Percentiles rank a stretch among this genome's conserved stretches.
These are phyloP conservation scores for Citrullus mucosospermus DNA, from an alignment of 306 rosid genomes.

Conservation along the genomic window DNA sequence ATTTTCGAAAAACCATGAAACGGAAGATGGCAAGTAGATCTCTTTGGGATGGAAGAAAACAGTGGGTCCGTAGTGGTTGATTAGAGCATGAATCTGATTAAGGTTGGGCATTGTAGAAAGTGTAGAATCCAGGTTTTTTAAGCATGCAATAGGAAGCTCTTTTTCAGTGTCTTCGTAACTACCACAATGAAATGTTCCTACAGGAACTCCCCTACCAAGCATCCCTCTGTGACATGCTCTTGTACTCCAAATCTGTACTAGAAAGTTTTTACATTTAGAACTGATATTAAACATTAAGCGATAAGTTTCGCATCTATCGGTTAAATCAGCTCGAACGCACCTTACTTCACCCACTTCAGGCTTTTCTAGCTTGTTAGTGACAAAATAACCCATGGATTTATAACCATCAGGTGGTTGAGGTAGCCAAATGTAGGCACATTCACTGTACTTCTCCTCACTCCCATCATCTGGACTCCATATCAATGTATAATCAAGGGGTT, in stretches of 20 bases:
- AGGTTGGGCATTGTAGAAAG: conserved; percentile 55
- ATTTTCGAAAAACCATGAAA: conserved; percentile 70
- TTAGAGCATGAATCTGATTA: conserved; percentile 62
- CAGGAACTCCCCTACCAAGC: conserved; percentile 52
- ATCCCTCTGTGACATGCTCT: conserved; percentile 58
- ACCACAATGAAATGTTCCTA: conserved; percentile 62
- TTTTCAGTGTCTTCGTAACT: conserved; percentile 26
- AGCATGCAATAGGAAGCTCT: conserved; percentile 52
- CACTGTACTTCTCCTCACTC: conserved; percentile 21
- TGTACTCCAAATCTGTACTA: conserved; percentile 46
- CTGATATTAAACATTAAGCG: conserved; percentile 24
- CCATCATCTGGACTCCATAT: conserved; percentile 51
- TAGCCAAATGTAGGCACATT: conserved; percentile 58
- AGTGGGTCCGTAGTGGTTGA: conserved; percentile 79
- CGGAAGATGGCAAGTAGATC: conserved; percentile 78
- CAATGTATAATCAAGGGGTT: conserved; percentile 59
- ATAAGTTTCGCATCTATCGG: conserved; percentile 51
- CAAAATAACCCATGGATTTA: conserved; percentile 59
- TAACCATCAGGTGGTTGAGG: conserved; percentile 83
- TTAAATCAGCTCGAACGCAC: conserved; percentile 69
- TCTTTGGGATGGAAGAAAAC: conserved; percentile 78
- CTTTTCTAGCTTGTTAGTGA: conserved; percentile 41
- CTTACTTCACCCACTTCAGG: conserved; percentile 59
- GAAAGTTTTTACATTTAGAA: conserved; percentile 16
- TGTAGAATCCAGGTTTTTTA: conserved; percentile 53